Conservation (phyloP, 257 asterid species). For the Prunella vulgaris region DNA sequence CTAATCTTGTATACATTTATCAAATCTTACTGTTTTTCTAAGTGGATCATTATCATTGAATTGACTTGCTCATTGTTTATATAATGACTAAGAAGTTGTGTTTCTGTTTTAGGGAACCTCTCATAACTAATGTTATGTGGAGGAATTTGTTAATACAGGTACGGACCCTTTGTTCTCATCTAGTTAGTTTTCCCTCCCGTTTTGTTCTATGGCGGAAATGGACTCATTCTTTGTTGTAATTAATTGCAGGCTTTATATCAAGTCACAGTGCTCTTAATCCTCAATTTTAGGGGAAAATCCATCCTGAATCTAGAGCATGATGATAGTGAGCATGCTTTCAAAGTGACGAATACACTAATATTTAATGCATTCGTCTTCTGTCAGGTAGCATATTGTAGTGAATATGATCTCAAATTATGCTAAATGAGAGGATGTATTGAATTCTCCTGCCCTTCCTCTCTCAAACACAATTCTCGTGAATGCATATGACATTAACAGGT, state of each 20-base stretch:
- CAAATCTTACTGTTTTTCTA: background rate
- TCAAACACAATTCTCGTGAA: background rate
- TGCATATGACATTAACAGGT: conserved; percentile 36
- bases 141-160: conserved; percentile 94
- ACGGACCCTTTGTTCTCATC: background rate
- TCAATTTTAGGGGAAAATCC: conserved; percentile 70
- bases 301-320: conserved; percentile 55
- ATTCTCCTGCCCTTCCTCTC: background rate
- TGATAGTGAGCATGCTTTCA: conserved; percentile 27
- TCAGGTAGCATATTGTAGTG: conserved; percentile 45
- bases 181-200: background rate
- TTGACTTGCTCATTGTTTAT: background rate
- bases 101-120: conserved; percentile 76
- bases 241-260: conserved; percentile 78
- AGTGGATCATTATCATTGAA: background rate
- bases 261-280: conserved; percentile 78
- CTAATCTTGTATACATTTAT: background rate
- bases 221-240: conserved; percentile 8
- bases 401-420: background rate
- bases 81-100: conserved; percentile 16
- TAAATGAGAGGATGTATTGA: background rate
- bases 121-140: conserved; percentile 97
- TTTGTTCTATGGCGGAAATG: background rate
- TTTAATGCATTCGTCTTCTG: conserved; percentile 93
- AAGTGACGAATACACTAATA: conserved; percentile 67